These are phyloP conservation scores for Castanospermum australe DNA, from an alignment of 306 rosid species.

Conservation along the genomic window DNA sequence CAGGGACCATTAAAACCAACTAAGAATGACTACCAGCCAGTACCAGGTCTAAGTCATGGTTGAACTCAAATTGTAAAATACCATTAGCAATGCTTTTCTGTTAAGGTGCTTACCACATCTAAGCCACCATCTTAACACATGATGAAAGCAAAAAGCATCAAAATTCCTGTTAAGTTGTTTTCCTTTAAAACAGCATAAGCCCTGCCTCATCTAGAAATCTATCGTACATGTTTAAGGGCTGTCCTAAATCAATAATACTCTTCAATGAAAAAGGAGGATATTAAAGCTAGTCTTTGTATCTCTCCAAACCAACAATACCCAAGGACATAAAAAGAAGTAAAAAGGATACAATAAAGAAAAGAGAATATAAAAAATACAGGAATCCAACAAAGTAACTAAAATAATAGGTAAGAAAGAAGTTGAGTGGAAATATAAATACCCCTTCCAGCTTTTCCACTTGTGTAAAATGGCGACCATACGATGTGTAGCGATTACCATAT, in stretches of 20 bases:
- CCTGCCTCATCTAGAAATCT: neutral
- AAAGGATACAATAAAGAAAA: neutral
- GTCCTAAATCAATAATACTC: neutral
- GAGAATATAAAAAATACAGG: neutral
- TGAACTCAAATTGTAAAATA: neutral
- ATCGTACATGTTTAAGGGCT: neutral
- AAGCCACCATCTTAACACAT: neutral
- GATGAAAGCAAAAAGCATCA: slow-evolving; percentile 14
- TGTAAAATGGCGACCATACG: slow-evolving; percentile 92
- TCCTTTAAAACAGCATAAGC: slow-evolving; percentile 8
- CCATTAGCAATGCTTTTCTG: neutral
- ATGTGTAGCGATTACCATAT: slow-evolving; percentile 85
- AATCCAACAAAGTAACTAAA: slow-evolving; percentile 3
- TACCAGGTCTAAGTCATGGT: neutral
- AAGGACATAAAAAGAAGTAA: neutral
- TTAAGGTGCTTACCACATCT: neutral
- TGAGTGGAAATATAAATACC: slow-evolving; percentile 51
- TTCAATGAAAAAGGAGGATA: neutral
- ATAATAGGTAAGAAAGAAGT: neutral
- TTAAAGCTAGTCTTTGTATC: neutral
- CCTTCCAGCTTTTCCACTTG: slow-evolving; percentile 78
- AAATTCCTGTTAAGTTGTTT: neutral
- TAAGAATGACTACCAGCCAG: neutral
- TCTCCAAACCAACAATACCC: slow-evolving; percentile 14
- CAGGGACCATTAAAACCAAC: neutral